Conservation (phyloP, 2,329 filamentous ascomycete species). For the Neonectria ditissima region DNA sequence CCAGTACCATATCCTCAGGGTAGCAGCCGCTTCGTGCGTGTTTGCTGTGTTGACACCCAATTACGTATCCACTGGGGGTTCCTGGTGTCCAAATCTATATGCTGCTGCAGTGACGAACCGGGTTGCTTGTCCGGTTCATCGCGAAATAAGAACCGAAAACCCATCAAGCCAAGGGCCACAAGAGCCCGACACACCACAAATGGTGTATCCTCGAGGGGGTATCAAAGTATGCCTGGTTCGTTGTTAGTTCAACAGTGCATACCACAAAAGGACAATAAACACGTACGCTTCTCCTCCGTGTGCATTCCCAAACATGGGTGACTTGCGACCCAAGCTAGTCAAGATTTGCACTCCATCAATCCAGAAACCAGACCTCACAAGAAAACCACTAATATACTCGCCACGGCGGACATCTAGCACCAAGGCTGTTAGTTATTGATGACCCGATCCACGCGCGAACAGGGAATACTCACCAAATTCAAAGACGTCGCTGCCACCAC, state of each 20-base stretch:
- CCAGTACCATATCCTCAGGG: not conserved
- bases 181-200: constrained; percentile 88
- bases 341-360: constrained; percentile 91
- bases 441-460: not conserved
- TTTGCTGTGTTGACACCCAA: constrained; percentile 23
- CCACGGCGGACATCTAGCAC: constrained; percentile 84
- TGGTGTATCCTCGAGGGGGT: constrained; percentile 87
- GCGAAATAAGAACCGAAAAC: constrained; percentile 78
- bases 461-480: constrained; percentile 72
- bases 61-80: constrained; percentile 29
- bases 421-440: constrained; percentile 31
- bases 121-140: constrained; percentile 41
- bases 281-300: constrained; percentile 85
- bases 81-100: constrained; percentile 20
- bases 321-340: constrained; percentile 89
- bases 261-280: constrained; percentile 53
- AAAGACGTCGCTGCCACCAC: constrained; percentile 77
- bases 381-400: constrained; percentile 89
- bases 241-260: constrained; percentile 32
- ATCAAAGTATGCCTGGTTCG: constrained; percentile 81
- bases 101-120: constrained; percentile 17
- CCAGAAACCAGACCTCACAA: constrained; percentile 82
- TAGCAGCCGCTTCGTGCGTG: constrained; percentile 3
- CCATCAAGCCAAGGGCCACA: constrained; percentile 86
- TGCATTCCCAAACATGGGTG: constrained; percentile 84